Evolutionary conservation across 2,329 filamentous ascomycete genomes (phyloP).

Genomic region (Zasmidium cellare): DNA sequence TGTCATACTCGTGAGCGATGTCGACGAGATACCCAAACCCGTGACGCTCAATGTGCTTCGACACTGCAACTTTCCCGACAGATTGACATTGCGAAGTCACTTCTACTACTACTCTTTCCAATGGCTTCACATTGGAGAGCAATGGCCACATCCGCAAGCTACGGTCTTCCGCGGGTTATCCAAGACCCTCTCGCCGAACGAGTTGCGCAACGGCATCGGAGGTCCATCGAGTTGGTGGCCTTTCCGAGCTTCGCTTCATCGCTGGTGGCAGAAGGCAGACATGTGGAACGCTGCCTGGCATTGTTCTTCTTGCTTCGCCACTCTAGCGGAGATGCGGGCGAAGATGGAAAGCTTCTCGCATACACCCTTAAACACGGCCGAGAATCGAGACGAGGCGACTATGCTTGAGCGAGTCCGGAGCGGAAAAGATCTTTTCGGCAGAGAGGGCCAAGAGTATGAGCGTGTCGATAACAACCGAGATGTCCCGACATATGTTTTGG

Average conservation of each 20-base stretch:
- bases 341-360: slow-evolving; percentile 62
- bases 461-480: slow-evolving; percentile 54
- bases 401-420: slow-evolving; percentile 55
- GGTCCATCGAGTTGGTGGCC: slow-evolving; percentile 13
- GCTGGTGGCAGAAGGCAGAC: slow-evolving; percentile 44
- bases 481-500: slow-evolving; percentile 50
- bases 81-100: slow-evolving; percentile 28
- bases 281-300: slow-evolving; percentile 60
- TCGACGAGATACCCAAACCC: slow-evolving; percentile 58
- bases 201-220: slow-evolving; percentile 51
- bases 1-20: slow-evolving; percentile 60
- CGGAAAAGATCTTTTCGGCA: slow-evolving; percentile 58
- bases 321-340: slow-evolving; percentile 54
- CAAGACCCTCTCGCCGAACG: slow-evolving; percentile 54
- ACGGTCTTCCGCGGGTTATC: slow-evolving; percentile 53
- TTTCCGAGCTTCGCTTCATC: slow-evolving; percentile 9
- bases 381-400: slow-evolving; percentile 49
- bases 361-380: slow-evolving; percentile 51
- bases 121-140: slow-evolving; percentile 29
- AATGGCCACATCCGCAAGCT: slow-evolving; percentile 62
- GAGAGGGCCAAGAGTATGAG: slow-evolving; percentile 49
- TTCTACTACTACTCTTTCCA: slow-evolving; percentile 35
- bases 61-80: slow-evolving; percentile 27
- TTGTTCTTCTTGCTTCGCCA: slow-evolving; percentile 62
- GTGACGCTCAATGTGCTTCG: slow-evolving; percentile 26